Conservation (phyloP, 2,329 filamentous ascomycete genomes). For the Laburnicola sp. region DNA sequence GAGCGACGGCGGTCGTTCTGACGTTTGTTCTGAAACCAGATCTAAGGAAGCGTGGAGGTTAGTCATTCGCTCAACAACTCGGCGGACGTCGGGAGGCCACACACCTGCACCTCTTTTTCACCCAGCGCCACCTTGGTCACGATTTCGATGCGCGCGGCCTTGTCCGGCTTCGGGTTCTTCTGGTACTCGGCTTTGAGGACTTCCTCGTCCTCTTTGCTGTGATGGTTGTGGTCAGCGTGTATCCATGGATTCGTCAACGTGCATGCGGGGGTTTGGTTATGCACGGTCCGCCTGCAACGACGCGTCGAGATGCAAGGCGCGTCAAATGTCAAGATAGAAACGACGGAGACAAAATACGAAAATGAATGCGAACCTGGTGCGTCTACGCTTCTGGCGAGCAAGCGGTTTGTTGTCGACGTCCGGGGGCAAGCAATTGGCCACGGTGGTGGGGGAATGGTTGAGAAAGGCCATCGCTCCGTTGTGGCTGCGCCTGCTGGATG, state of each 20-base stretch:
- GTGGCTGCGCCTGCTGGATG: conserved; percentile 31
- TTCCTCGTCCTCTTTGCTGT: conserved; percentile 73
- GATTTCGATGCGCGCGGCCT: conserved; percentile 80
- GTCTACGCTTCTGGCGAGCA: conserved; percentile 62
- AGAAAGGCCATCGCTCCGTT: conserved; percentile 56
- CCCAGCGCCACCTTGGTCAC: conserved; percentile 83
- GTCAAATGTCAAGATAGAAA: conserved; percentile 21
- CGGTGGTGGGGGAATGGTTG: conserved; percentile 61
- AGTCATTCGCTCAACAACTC: conserved; percentile 28
- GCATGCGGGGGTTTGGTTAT: not conserved
- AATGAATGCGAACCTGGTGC: conserved; percentile 58
- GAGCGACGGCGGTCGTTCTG: conserved; percentile 92
- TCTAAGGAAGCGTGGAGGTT: conserved; percentile 58
- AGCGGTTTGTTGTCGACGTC: conserved; percentile 63
- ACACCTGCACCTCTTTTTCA: conserved; percentile 95
- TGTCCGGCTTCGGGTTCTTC: conserved; percentile 87
- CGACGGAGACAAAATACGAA: conserved; percentile 16
- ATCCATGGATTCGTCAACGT: not conserved
- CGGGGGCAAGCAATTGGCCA: conserved; percentile 60
- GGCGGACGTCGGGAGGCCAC: conserved; percentile 43
- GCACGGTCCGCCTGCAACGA: conserved; percentile 15
- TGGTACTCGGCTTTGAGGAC: conserved; percentile 85
- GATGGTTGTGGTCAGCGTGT: conserved; percentile 29
- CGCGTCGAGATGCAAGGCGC: conserved; percentile 28
- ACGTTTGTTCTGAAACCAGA: conserved; percentile 96